These are phyloP conservation scores for Erythrobasidium hasegawianum DNA, from an alignment of 1,284 basidiomycete genomes.

Conservation along the genomic window DNA sequence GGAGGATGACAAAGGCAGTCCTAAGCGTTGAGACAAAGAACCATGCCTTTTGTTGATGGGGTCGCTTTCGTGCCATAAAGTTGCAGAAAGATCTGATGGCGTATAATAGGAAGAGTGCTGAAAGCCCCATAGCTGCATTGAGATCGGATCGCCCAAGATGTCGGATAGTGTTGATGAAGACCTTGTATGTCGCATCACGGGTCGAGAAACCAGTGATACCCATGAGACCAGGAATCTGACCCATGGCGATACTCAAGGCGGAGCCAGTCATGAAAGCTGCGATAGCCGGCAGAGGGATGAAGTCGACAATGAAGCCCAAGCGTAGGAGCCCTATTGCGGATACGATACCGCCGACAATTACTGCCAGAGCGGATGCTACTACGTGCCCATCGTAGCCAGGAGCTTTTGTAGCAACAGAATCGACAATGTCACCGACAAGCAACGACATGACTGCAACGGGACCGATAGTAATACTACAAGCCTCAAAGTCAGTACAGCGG, in stretches of 20 bases:
- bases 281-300: constrained; percentile 86
- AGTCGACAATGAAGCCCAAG: constrained; percentile 91
- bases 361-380: constrained; percentile 81
- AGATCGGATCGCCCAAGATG: constrained; percentile 65
- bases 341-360: constrained; percentile 89
- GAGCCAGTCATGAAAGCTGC: constrained; percentile 68
- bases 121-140: constrained; percentile 86
- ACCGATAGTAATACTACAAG: constrained; percentile 62
- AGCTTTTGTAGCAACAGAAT: constrained; percentile 7
- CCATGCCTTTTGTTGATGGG: constrained; percentile 53
- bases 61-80: constrained; percentile 62
- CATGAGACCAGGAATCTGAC: constrained; percentile 80
- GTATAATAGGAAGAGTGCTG: constrained; percentile 72
- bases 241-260: constrained; percentile 77
- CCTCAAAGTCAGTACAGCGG: no score
- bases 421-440: constrained; percentile 44
- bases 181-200: constrained; percentile 74
- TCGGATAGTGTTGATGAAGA: constrained; percentile 89
- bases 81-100: constrained; percentile 65
- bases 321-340: constrained; percentile 86
- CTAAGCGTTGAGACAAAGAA: constrained; percentile 83
- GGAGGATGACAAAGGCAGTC: constrained; percentile 79
- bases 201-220: constrained; percentile 74
- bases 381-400: constrained; percentile 52
- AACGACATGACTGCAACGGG: constrained; percentile 59